Evolutionary conservation across 2,329 filamentous ascomycete genomes (phyloP).

Genomic region (Ceratocystis harringtonii): DNA sequence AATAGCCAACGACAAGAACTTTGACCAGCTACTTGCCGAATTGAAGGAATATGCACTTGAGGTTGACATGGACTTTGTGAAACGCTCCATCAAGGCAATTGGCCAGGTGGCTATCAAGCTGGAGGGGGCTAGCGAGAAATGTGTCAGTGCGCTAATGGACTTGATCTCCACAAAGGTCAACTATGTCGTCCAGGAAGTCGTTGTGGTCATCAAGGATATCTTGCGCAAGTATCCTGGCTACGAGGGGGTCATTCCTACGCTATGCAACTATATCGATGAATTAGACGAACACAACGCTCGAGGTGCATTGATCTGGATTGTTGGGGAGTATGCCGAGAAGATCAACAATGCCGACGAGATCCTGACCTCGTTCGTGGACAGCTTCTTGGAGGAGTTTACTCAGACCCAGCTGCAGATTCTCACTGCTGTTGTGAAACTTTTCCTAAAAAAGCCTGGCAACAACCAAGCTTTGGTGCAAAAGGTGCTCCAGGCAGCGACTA

Average conservation of each 20-base stretch:
- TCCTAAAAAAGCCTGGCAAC: slow-evolving; percentile 88
- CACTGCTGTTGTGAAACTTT: slow-evolving; percentile 92
- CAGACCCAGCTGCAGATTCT: slow-evolving; percentile 98
- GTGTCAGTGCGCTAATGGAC: slow-evolving; percentile 83
- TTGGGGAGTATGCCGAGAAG: slow-evolving; percentile 97
- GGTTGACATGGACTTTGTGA: slow-evolving; percentile 98
- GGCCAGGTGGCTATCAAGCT: slow-evolving; percentile 99
- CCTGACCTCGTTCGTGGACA: slow-evolving; percentile 76
- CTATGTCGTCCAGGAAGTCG: slow-evolving; percentile 95
- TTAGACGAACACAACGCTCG: slow-evolving; percentile 85
- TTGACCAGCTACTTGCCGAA: slow-evolving; percentile 85
- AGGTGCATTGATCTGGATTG: slow-evolving; percentile 92
- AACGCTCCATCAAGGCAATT: slow-evolving; percentile 86
- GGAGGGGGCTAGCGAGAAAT: slow-evolving; percentile 84
- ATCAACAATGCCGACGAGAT: slow-evolving; percentile 98
- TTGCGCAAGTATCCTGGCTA: slow-evolving; percentile 95
- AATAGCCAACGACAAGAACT: slow-evolving; percentile 94
- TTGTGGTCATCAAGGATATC: slow-evolving; percentile 99
- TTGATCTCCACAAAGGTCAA: slow-evolving; percentile 96
- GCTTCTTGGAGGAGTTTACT: slow-evolving; percentile 90
- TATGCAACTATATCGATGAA: slow-evolving; percentile 95
- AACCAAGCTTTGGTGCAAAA: slow-evolving; percentile 86
- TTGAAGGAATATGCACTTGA: slow-evolving; percentile 95
- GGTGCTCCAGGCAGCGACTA: slow-evolving; percentile 80
- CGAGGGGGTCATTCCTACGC: slow-evolving; percentile 89